Percentiles rank a stretch among this genome's conserved stretches.
Conservation (phyloP, 257 asterid genomes). For the Cruciata laevipes region DNA sequence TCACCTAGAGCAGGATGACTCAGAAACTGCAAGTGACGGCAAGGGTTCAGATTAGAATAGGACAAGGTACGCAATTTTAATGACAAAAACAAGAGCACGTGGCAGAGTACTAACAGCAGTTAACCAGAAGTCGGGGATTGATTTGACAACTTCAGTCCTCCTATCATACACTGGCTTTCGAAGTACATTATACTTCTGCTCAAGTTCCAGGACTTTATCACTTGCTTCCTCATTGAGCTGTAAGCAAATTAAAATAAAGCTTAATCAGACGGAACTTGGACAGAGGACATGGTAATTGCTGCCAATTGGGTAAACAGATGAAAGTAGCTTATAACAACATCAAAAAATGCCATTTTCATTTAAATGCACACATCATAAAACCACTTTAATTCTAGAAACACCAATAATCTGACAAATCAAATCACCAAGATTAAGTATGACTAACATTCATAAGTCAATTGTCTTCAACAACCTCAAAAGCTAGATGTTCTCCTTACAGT, state of each 20-base stretch:
- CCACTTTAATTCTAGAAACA: neutral
- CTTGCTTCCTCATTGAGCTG: slow-evolving; percentile 97
- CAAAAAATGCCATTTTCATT: too few relatives aligned
- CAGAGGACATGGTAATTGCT: neutral
- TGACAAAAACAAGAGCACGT: neutral
- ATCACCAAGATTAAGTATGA: neutral
- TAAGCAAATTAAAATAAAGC: slow-evolving; percentile 16
- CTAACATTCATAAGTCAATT: neutral
- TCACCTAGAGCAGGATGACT: slow-evolving; percentile 92
- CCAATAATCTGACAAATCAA: neutral
- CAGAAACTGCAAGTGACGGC: slow-evolving; percentile 50
- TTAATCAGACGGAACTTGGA: neutral
- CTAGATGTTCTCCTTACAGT: neutral
- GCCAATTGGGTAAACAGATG: neutral
- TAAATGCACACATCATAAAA: neutral
- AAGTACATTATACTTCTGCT: slow-evolving; percentile 74
- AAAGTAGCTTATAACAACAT: too few relatives aligned
- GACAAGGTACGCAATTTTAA: neutral
- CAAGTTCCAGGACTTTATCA: slow-evolving; percentile 85
- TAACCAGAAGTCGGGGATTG: slow-evolving; percentile 93
- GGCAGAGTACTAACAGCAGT: slow-evolving; percentile 63
- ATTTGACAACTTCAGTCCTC: slow-evolving; percentile 61
- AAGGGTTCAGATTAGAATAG: neutral
- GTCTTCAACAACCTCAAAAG: neutral
- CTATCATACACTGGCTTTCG: slow-evolving; percentile 84